Percentiles rank a stretch among this genome's conserved stretches.
Conservation (phyloP, 192 early-diverging fungal genomes). For the Backusella sp. region DNA sequence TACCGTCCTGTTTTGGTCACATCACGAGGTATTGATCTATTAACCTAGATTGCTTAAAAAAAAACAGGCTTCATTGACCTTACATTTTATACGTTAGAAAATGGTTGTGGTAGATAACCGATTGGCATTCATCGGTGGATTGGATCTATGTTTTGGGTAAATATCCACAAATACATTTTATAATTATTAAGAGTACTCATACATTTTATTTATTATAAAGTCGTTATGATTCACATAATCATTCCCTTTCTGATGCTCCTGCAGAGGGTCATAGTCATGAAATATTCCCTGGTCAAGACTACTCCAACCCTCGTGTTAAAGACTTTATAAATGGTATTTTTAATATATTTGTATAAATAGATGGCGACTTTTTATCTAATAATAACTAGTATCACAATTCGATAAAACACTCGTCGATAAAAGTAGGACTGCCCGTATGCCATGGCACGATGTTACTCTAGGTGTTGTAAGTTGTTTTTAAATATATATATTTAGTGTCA, state of each 20-base stretch:
- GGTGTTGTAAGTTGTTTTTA: conserved; percentile 48
- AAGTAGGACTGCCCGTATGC: conserved; percentile 62
- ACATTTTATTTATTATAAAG: conserved; percentile 35
- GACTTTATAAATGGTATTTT: conserved; percentile 62
- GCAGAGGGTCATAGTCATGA: conserved; percentile 35
- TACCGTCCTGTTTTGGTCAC: conserved; percentile 79
- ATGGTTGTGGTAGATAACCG: conserved; percentile 76
- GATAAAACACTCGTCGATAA: conserved; percentile 41
- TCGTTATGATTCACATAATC: conserved; percentile 80
- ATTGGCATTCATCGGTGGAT: conserved; percentile 79
- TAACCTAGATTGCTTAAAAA: background rate
- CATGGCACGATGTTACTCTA: conserved; percentile 88
- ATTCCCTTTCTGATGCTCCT: conserved; percentile 73
- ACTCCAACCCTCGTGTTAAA: conserved; percentile 83
- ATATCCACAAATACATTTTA: conserved; percentile 13
- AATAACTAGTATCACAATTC: conserved; percentile 22
- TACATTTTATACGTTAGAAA: conserved; percentile 47
- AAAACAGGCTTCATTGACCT: background rate
- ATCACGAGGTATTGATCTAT: conserved; percentile 50
- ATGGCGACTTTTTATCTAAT: conserved; percentile 19
- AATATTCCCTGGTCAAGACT: conserved; percentile 77
- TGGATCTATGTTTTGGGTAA: conserved; percentile 81
- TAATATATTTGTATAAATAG: background rate
- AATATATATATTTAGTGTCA: background rate
- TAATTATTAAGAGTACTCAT: background rate